Evolutionary conservation across 1,284 basidiomycete genomes (phyloP).

Genomic region (Irpex sp.): DNA sequence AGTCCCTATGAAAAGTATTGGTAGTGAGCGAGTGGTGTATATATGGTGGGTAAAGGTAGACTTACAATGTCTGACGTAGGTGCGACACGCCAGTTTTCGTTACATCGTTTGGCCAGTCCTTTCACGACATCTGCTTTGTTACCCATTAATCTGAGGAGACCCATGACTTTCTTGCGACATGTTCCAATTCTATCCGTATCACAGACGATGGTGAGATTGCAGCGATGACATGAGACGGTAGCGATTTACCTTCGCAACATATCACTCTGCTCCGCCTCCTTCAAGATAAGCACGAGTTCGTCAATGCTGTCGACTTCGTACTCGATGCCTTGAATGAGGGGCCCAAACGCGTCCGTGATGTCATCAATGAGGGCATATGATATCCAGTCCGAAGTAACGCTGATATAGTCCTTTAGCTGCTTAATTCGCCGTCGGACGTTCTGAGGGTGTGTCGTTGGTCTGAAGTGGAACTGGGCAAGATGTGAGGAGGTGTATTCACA

Average conservation of each 20-base stretch:
- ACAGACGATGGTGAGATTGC: conserved; percentile 18
- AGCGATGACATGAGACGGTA: background rate
- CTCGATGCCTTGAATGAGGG: conserved; percentile 97
- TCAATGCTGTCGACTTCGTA: conserved; percentile 99
- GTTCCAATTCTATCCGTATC: conserved; percentile 76
- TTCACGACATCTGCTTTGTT: conserved; percentile 99
- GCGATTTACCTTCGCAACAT: conserved; percentile 58
- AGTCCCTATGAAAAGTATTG: conserved; percentile 58
- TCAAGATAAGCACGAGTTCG: conserved; percentile 95
- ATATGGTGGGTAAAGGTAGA: conserved; percentile 7
- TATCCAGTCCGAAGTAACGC: conserved; percentile 99
- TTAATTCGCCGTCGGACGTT: conserved; percentile 98
- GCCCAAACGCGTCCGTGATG: conserved; percentile 99
- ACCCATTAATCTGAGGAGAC: conserved; percentile 91
- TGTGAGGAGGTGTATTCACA: conserved; percentile 1
- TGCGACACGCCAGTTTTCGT: conserved; percentile 98
- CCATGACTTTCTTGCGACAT: conserved; percentile 99
- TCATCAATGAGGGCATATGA: conserved; percentile 99
- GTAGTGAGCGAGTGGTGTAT: background rate
- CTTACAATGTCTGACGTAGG: conserved; percentile 95
- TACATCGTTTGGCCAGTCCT: conserved; percentile 95
- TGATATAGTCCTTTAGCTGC: conserved; percentile 99
- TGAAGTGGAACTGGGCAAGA: conserved; percentile 85
- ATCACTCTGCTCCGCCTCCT: conserved; percentile 80
- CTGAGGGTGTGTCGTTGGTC: conserved; percentile 95